A percentile compares a stretch with the other conserved stretches of the same genome.
Conservation (phyloP, 2,329 filamentous ascomycete species). For the Amesomyces nigricolor region DNA sequence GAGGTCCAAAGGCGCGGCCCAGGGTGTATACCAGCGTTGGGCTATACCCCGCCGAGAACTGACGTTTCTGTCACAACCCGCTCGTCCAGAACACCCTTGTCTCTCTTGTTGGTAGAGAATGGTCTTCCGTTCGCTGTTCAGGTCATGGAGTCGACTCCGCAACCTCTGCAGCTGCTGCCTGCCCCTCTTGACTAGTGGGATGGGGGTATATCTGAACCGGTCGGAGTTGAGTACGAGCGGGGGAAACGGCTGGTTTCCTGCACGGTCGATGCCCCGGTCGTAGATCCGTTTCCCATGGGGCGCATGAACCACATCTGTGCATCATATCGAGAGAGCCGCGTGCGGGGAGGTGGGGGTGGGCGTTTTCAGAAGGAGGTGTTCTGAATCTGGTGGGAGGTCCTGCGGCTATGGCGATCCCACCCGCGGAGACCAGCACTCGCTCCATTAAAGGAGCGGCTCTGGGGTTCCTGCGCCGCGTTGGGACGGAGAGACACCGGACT, state of each 20-base stretch:
- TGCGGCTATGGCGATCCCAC: conserved; percentile 17
- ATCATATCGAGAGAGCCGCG: conserved; percentile 18
- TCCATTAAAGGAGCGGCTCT: not conserved
- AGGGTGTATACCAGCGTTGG: conserved; percentile 20
- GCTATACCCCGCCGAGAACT: conserved; percentile 20
- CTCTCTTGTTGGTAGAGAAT: conserved; percentile 6
- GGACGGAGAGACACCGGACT: conserved; percentile 1
- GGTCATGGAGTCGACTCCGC: conserved; percentile 2
- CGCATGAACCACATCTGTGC: conserved; percentile 23
- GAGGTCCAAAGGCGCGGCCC: conserved; percentile 10
- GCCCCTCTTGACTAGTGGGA: not conserved
- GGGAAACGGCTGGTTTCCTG: not conserved
- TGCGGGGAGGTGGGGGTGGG: not conserved
- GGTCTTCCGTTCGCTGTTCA: conserved; percentile 13
- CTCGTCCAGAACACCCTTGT: conserved; percentile 2
- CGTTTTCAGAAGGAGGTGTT: not conserved
- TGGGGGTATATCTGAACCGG: not conserved
- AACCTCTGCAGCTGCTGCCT: conserved; percentile 4
- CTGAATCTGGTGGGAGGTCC: conserved; percentile 7
- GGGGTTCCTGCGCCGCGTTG: not conserved
- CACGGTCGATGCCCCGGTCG: not conserved
- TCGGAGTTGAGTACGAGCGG: not conserved
- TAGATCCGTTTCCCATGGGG: conserved; percentile 4
- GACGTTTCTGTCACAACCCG: conserved; percentile 19
- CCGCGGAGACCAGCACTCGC: conserved; percentile 6